Base-by-base conservation (phyloP, 2,329 filamentous ascomycete genomes). In the Exophiala sp. region DNA sequence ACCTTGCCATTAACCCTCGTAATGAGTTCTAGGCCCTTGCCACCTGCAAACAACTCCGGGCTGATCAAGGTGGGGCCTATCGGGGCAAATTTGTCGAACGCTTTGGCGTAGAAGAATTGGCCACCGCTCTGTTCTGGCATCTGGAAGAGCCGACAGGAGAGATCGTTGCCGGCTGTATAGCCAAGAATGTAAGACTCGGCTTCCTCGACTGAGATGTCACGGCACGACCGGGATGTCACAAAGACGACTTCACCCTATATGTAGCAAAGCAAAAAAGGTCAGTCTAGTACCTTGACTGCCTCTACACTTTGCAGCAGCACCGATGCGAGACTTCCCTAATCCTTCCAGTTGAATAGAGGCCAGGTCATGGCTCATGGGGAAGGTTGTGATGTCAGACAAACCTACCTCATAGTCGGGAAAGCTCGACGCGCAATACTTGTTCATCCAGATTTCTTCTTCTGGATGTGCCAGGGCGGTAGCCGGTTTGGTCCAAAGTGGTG, bases 1-100 rank as follows among this genome's bases (percentile, higher is more conserved):
- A 67, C 61, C 59, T 73, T 64, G 1, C 74, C 75, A 62, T 78
- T 77, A 11, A 77, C 70, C 50, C 68, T 70, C 2, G 73, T 75
- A 53, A 20, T 32, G n/a, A 73, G 61, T 12, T 51, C 45, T 4
- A 72, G 52, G 1, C 36, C 46, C 16, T 68, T 61, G 0, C 65
- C 65, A 45, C 71, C 66, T 1, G 48, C 10, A 8, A 39, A 48
- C 48, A 85, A 49, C 2, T 72, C 70, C 0, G 66, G 50, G 3
- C 65, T 59, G 1, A 72, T 65, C 2, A 75, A 60, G 0, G 64
- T 60, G 1, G 69, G 72, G 0, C 72, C 71, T 72, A 55, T 82
- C 72, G 21, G 68, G 65, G 63, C 75, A 76, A 2, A 69, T 9
- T 61, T 62, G 51, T 72, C 70, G 20, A 72, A 67, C 1, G 68